Evolutionary conservation across 352 stramenopile species (phyloP), one percentile per base, ranked within the genome.

Genomic region (Phytopythium aichiense): DNA sequence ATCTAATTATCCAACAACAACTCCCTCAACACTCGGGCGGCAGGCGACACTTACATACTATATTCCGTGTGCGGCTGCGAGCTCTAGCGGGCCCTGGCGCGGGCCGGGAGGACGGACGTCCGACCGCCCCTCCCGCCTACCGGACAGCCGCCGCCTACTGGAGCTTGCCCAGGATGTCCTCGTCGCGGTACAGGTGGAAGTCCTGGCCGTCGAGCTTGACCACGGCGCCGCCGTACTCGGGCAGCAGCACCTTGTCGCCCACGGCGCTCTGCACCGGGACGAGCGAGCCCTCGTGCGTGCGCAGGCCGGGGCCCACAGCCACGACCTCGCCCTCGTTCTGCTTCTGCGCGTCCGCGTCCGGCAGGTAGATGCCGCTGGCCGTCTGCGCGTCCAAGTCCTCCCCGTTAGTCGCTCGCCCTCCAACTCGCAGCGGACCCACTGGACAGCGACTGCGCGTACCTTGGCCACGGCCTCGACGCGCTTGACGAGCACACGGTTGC

Each of bases 81-180:
- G 31, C 31, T 37, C 31, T 37, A 37, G 31, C 31, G 31, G 31
- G 31, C 31, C 31, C 31, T 37, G 9, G 9, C 31, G 31, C 31
- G 31, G 31, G 31, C 31, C 31, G 31, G 9, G 31, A 9, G 31
- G 9, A 4, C 31, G 31, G 31, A 37, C 31, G 31, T 37, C 31
- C 31, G 31, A 9, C n/a, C n/a, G n/a, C 31, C 31, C 31, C 31
- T 37, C 5, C 31, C 9, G 9, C 7, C 37, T 46, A 22, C 13
- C 42, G 13, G 42, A 13, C 20, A 0, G 42, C 16, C 42, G 42
- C 42, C 42, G 8, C 72, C 74, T 91, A 94, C 71, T 93, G 77
- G 76, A 98, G 95, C 81, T 98, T 98, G 73, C 95, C 96, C 61
- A 99, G 91, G 78, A 99, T 98, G 78, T 99, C 96, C 35, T 98